A percentile compares a stretch with the other conserved stretches of the same genome.
phyloP scores from a whole-genome alignment of 2,329 filamentous ascomycete genomes.

The Ophiosphaerella narmari region DNA sequence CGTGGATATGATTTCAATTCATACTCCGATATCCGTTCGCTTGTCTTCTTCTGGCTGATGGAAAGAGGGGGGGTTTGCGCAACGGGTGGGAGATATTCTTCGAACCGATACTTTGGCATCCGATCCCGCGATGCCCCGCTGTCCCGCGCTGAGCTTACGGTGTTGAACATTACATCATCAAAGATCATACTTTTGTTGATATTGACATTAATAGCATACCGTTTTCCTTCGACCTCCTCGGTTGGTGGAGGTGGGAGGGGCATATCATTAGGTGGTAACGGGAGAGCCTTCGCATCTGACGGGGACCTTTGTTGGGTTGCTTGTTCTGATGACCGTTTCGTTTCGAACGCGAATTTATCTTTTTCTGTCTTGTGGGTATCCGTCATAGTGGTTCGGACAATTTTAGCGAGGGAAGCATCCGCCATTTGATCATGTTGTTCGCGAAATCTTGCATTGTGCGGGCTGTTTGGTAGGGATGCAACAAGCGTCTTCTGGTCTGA shows the following conservation, averaged over 20 bases:
- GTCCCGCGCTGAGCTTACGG: conserved; percentile 6
- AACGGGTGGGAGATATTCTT: conserved; percentile 27
- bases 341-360: conserved; percentile 7
- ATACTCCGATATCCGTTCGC: conserved; percentile 19
- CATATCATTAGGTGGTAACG: conserved; percentile 13
- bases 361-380: not conserved
- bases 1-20: conserved; percentile 23
- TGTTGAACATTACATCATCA: conserved; percentile 28
- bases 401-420: conserved; percentile 17
- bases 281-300: conserved; percentile 13
- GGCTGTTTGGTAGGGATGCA: conserved; percentile 30
- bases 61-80: conserved; percentile 9
- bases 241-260: conserved; percentile 22
- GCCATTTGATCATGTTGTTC: conserved; percentile 10
- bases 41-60: conserved; percentile 7
- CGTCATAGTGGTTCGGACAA: conserved; percentile 6
- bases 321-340: conserved; percentile 2
- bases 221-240: conserved; percentile 8
- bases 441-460: conserved; percentile 21
- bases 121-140: conserved; percentile 19
- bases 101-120: conserved; percentile 26
- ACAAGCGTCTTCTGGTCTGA: conserved; percentile 33
- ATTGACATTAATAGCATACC: conserved; percentile 31
- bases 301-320: not conserved
- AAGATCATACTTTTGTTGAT: conserved; percentile 38